Conservation (phyloP, 2,329 filamentous ascomycete species). For the Pleomassaria siparia region DNA sequence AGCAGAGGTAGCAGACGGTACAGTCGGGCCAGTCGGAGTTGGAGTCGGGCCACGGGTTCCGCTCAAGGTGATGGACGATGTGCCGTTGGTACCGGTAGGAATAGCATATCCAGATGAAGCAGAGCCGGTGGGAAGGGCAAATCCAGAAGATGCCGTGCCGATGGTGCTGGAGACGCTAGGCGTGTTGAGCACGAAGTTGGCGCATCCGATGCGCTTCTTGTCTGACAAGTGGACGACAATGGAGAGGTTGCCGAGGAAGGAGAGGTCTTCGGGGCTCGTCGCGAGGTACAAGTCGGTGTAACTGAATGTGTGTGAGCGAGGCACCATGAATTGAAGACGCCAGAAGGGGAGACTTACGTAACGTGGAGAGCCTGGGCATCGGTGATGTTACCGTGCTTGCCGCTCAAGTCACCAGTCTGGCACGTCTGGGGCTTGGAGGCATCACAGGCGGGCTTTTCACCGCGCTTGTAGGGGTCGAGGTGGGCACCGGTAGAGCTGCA, state of each 20-base stretch:
- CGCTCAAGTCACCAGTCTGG: slow-evolving; percentile 49
- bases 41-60: slow-evolving; percentile 1
- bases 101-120: slow-evolving; percentile 19
- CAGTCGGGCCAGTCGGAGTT: slow-evolving; percentile 15
- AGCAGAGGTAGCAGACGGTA: slow-evolving; percentile 12
- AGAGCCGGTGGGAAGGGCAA: slow-evolving; percentile 15
- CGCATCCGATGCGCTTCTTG: slow-evolving; percentile 58
- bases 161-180: slow-evolving; percentile 51
- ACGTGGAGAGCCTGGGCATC: slow-evolving; percentile 29
- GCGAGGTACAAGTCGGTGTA: slow-evolving; percentile 55
- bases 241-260: slow-evolving; percentile 57
- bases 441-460: slow-evolving; percentile 43
- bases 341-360: slow-evolving; percentile 41
- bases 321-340: neutral
- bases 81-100: slow-evolving; percentile 17
- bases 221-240: slow-evolving; percentile 58
- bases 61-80: slow-evolving; percentile 15
- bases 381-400: slow-evolving; percentile 48
- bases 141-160: slow-evolving; percentile 15
- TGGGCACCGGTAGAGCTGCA: slow-evolving; percentile 47
- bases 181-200: slow-evolving; percentile 59
- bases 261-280: slow-evolving; percentile 40
- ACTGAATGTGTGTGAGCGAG: slow-evolving; percentile 24
- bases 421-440: slow-evolving; percentile 40
- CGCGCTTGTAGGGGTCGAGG: slow-evolving; percentile 47